Evolutionary conservation across 2,329 filamentous ascomycete species (phyloP).

Genomic region (Phaeosphaeriaceae sp.): DNA sequence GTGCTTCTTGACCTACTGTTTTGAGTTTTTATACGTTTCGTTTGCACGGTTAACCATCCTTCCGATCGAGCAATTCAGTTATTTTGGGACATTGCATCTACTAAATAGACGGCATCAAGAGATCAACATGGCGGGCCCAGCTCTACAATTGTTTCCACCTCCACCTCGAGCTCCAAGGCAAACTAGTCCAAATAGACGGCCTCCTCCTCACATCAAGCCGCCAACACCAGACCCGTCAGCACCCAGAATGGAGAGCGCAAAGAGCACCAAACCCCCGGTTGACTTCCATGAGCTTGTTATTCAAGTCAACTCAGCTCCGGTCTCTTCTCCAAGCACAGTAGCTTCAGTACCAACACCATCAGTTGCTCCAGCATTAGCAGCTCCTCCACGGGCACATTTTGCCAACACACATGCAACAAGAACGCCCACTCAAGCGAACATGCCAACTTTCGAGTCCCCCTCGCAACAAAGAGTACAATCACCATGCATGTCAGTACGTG

Average conservation of each 20-base stretch:
- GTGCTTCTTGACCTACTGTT: conserved; percentile 23
- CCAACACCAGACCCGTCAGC: conserved; percentile 37
- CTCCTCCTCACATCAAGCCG: conserved; percentile 32
- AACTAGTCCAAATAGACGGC: conserved; percentile 39
- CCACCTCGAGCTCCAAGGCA: conserved; percentile 43
- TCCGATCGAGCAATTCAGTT: conserved; percentile 14
- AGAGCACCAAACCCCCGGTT: conserved; percentile 34
- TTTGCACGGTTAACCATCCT: conserved; percentile 15
- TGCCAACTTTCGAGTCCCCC: conserved; percentile 30
- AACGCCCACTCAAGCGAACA: conserved; percentile 30
- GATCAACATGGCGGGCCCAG: conserved; percentile 42
- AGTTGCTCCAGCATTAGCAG: conserved; percentile 17
- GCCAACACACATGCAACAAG: conserved; percentile 23
- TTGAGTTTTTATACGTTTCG: conserved; percentile 15
- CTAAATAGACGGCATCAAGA: not conserved
- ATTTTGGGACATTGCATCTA: conserved; percentile 14
- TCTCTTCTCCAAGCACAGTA: conserved; percentile 38
- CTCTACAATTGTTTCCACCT: conserved; percentile 48
- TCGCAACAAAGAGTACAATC: conserved; percentile 28
- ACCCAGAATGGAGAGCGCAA: conserved; percentile 39
- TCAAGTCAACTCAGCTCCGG: conserved; percentile 47
- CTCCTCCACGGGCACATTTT: conserved; percentile 38
- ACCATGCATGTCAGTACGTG: conserved; percentile 20
- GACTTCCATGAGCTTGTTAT: conserved; percentile 51
- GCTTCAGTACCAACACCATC: conserved; percentile 14